Base-by-base conservation (phyloP, 179 eudicot genomes). In the Silene noctiflora region DNA sequence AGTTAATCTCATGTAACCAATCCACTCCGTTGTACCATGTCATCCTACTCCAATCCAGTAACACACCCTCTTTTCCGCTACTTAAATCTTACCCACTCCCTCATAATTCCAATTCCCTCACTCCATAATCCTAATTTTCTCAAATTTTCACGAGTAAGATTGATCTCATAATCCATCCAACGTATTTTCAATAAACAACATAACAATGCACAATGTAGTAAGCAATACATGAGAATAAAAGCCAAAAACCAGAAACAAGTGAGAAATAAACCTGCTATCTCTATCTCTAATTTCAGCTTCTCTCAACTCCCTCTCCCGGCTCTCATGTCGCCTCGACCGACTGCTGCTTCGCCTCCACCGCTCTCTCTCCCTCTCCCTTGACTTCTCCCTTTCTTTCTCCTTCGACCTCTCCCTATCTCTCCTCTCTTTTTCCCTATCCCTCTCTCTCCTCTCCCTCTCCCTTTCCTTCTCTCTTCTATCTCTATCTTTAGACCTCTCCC, bases 231-330 rank as follows among this genome's bases (percentile, higher is more conserved):
- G 25, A 44, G 27, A 11, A 10, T 1, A 16, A 46, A 67, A 29
- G 12, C 2, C 61, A 0, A 55, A 24, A 21, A 53, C 2, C 35
- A 72, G 17, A 24, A 21, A 53, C 0, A 60, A 61, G 1, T 8
- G 9, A 14, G 0, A 33, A 22, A 10, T 4, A n/a, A 62, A 85
- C 88, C 88, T 85, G 78, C 80, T 78, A 17, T 82, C 87, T 53
- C 87, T 78, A 25, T 82, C 87, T 60, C 87, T 80, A 66, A 71
- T 20, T 48, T 81, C 88, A 14, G 79, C 31, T 39, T 82, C 84
- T 69, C 83, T 73, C 27, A 75, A 25, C 78, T 81, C 84, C 21
- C 81, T 73, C 24, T 81, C 84, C 74, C 71, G 59, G 21, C 78
- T 81, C 21, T 73, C 77, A 63, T 76, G 80, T 10, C 73, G 67